phyloP scores from a whole-genome alignment of 2,329 filamentous ascomycete genomes.

The Sarocladiaceae sp. region DNA sequence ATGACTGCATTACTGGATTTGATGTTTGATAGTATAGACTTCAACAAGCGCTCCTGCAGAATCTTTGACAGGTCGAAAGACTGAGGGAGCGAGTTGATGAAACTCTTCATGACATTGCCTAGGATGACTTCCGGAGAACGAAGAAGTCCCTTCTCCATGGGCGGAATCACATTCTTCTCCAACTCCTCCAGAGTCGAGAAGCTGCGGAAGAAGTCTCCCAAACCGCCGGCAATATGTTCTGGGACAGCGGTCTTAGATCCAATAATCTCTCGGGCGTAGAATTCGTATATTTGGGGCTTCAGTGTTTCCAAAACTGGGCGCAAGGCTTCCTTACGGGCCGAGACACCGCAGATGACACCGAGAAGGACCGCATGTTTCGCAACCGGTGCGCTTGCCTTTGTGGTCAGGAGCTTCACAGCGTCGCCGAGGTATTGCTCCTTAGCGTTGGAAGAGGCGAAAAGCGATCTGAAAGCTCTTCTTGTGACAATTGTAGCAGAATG shows the following conservation, averaged over 20 bases:
- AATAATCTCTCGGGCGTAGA: slow-evolving; percentile 79
- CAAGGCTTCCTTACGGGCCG: slow-evolving; percentile 60
- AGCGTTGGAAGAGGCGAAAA: slow-evolving; percentile 53
- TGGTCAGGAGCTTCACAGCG: slow-evolving; percentile 60
- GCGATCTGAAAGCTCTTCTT: slow-evolving; percentile 69
- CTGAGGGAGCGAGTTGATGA: slow-evolving; percentile 63
- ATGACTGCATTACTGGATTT: slow-evolving; percentile 83
- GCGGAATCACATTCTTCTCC: slow-evolving; percentile 66
- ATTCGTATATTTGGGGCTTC: slow-evolving; percentile 71
- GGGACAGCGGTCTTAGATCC: slow-evolving; percentile 69
- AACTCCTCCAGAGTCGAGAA: slow-evolving; percentile 73
- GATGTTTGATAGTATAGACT: slow-evolving; percentile 80
- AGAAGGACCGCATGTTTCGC: slow-evolving; percentile 71
- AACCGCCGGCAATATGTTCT: slow-evolving; percentile 61
- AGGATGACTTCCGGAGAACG: slow-evolving; percentile 86
- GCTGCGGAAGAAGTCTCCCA: slow-evolving; percentile 74
- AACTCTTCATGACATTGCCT: slow-evolving; percentile 66
- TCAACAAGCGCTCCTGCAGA: slow-evolving; percentile 67
- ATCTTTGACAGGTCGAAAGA: slow-evolving; percentile 71
- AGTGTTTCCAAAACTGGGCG: slow-evolving; percentile 54
- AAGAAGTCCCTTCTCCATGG: slow-evolving; percentile 82
- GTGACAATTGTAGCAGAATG: slow-evolving; percentile 72
- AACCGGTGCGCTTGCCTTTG: slow-evolving; percentile 57
- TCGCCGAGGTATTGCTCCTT: slow-evolving; percentile 55
- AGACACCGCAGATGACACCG: slow-evolving; percentile 82